Evolutionary conservation across 23 red algal species (phyloP), one percentile per base, ranked within the genome.

Genomic region (Cyanidioschyzon merolae): DNA sequence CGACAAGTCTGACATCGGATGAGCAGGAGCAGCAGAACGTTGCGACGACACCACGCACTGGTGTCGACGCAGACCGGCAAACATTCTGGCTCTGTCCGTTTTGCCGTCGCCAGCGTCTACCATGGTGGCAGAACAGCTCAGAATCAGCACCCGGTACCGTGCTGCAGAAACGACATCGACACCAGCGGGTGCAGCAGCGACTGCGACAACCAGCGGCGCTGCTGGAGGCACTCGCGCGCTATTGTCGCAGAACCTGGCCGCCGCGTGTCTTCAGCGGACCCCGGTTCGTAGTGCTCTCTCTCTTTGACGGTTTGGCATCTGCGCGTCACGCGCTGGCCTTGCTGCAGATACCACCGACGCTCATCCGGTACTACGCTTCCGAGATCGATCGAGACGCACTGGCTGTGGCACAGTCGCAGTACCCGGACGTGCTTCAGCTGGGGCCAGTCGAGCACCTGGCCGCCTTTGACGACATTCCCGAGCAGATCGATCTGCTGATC

Each of bases 291-390:
- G 78, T 81, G 38, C 50, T 81, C 17, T 71, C 58, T 34, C 58
- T 71, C 39, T 81, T 81, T 57, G 78, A 81, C 41, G 78, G 78
- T 26, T 59, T 81, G 15, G 78, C 78, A 40, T 50, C 78, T 17
- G 78, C 78, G 39, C 78, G 78, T 2, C 68, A 59, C 34, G 78
- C 78, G 37, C 38, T 57, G 78, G 34, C 54, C 38, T 1, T 40
- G 39, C 38, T 80, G 68, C 15, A 1, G 32, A 34, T 54, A 34
- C 40, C 7, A 35, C n/a, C 63, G 63, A 25, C n/a, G 38, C 57
- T 51, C 15, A 32, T 81, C 41, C 78, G 41, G 38, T 81, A 81
- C 68, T 81, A 81, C 68, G 78, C 78, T n/a, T 71, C 57, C n/a
- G 78, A 81, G 68, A 81, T 81, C 38, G 78, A 81, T 67, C 1